Base-by-base conservation (phyloP, 2,329 filamentous ascomycete species). In the Apiospora rasikravindrae region DNA sequence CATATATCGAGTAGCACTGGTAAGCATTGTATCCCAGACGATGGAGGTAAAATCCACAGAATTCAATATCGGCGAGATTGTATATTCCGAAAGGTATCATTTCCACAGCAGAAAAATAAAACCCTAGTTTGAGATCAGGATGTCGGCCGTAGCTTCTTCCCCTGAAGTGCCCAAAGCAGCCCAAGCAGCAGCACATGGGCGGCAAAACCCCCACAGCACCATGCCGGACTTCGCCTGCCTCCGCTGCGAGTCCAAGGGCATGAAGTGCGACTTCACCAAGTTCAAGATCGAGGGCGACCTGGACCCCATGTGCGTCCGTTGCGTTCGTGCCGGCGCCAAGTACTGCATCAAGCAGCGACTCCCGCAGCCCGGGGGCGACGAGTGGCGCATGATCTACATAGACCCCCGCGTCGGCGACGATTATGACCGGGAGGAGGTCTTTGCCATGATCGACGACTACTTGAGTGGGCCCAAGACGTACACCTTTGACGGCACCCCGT, bases 231-330 rank as follows among this genome's bases (percentile, higher is more conserved):
- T 64, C 33, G 10, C 57, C 33, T 64, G 57, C 57, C 57, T 64
- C 33, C 57, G 57, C 57, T 64, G 57, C 33, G 57, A 64, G 22
- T 40, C 57, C 29, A 64, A 64, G 19, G 33, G 57, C 33, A 40
- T 64, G 57, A 64, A n/a, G 57, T 64, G 57, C 57, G 57, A 40
- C 19, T 40, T 64, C 33, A 64, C 57, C 57, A 64, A 64, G 33
- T 64, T 64, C 57, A 22, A 11, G 1, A 2, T 64, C 57, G 33
- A 11, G 29, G 10, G 24, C 33, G 33, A 64, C 10, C 16, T n/a
- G 33, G 57, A 22, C 57, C 57, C 57, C 33, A 40, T 40, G 57
- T 64, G 57, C 57, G 19, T 22, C 19, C 57, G 57, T 33, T 64
- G 57, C 57, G 57, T 64, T 4, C 57, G 57, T 1, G 33, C 57